These are phyloP conservation scores for Ogataea nakhonphanomensis DNA, from an alignment of 805 yeast species.

Conservation along the genomic window DNA sequence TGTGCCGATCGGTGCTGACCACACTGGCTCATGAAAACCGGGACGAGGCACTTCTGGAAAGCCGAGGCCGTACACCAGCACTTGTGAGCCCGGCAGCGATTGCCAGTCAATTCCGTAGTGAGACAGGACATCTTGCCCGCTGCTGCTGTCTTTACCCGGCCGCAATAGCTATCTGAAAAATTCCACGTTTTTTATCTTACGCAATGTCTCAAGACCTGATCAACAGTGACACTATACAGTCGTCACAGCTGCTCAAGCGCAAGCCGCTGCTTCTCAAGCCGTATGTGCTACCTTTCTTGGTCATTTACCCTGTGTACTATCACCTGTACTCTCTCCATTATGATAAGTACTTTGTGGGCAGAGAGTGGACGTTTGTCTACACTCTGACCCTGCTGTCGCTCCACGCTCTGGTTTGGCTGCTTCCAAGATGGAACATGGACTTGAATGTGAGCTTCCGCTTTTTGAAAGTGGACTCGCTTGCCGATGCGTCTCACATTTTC, in stretches of 20 bases:
- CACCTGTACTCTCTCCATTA: conserved; percentile 65
- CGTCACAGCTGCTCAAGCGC: conserved; percentile 73
- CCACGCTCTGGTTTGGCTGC: conserved; percentile 74
- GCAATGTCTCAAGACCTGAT: conserved; percentile 42
- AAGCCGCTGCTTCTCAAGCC: conserved; percentile 60
- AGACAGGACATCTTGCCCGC: background rate
- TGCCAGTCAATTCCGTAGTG: no score
- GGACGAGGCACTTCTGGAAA: background rate
- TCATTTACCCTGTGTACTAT: conserved; percentile 70
- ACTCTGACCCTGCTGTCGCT: conserved; percentile 68
- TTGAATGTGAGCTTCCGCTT: conserved; percentile 72
- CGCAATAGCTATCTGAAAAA: conserved; percentile 5
- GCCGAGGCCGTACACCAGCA: no score
- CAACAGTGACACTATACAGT: conserved; percentile 65
- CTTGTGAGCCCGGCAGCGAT: no score
- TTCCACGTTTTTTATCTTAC: conserved; percentile 9
- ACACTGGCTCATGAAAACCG: background rate
- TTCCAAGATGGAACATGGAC: conserved; percentile 91
- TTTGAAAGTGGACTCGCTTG: conserved; percentile 43
- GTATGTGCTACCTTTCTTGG: conserved; percentile 77
- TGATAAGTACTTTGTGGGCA: conserved; percentile 78
- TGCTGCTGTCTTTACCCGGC: conserved; percentile 8
- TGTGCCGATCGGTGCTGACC: no score
- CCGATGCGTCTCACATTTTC: conserved; percentile 68
- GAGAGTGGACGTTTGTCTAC: conserved; percentile 95